phyloP scores from a whole-genome alignment of 345 rosid genomes.

The Hevea brasiliensis region DNA sequence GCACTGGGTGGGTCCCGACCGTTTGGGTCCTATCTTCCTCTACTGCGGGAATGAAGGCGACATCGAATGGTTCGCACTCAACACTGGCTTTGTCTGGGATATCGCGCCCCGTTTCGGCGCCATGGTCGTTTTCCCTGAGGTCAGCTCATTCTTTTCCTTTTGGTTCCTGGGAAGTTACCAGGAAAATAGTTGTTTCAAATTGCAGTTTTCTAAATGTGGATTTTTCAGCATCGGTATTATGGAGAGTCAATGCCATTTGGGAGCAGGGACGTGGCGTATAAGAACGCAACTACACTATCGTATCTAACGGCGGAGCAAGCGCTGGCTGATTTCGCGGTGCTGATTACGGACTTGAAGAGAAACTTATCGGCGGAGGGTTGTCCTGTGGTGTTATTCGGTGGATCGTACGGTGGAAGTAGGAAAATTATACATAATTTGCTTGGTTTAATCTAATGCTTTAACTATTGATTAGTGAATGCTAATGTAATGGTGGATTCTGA shows the following conservation, averaged over 20 bases:
- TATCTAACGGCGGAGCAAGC: constrained; percentile 91
- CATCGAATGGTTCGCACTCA: constrained; percentile 80
- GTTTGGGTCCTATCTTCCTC: constrained; percentile 69
- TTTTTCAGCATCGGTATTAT: constrained; percentile 73
- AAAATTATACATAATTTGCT: too few relatives aligned
- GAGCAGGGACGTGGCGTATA: constrained; percentile 62
- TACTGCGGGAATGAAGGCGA: constrained; percentile 90
- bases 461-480: background rate
- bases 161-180: background rate
- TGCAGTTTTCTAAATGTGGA: constrained; percentile 10
- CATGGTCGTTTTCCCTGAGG: constrained; percentile 78
- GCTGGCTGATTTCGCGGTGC: constrained; percentile 79
- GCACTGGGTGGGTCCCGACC: constrained; percentile 59
- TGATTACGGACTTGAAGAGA: constrained; percentile 65
- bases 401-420: constrained; percentile 98
- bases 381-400: constrained; percentile 89
- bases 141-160: constrained; percentile 19
- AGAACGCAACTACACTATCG: constrained; percentile 63
- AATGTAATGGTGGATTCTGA: constrained; percentile 1
- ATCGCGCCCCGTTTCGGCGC: constrained; percentile 78
- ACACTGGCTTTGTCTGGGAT: constrained; percentile 81
- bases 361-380: constrained; percentile 82
- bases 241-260: constrained; percentile 81
- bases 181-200: background rate
- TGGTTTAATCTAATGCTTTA: background rate